Conservation (phyloP, 1,139 yeast species). For the Candida sp. region DNA sequence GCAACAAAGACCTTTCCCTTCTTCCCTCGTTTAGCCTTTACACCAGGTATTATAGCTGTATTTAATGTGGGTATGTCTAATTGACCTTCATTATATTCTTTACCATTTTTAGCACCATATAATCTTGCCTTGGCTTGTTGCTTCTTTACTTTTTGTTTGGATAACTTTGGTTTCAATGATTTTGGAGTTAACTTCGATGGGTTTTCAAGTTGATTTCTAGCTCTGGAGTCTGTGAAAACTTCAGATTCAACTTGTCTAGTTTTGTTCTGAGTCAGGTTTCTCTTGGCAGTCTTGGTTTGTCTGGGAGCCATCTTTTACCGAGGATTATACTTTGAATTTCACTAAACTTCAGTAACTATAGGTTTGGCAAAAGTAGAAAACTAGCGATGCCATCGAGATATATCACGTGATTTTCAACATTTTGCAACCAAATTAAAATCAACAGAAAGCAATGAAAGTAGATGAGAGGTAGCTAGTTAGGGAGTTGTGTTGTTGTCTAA, state of each 20-base stretch:
- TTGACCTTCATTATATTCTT: slow-evolving; percentile 72
- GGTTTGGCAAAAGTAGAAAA: no score
- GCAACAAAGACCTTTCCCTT: slow-evolving; percentile 90
- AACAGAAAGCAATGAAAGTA: no score
- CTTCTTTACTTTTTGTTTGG: slow-evolving; percentile 56
- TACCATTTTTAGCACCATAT: slow-evolving; percentile 67
- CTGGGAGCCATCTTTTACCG: slow-evolving; percentile 51
- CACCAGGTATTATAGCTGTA: slow-evolving; percentile 83
- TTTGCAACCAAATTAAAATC: not conserved
- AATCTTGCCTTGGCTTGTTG: slow-evolving; percentile 62
- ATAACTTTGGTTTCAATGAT: slow-evolving; percentile 48
- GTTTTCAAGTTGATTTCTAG: slow-evolving; percentile 59
- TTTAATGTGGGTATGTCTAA: slow-evolving; percentile 76
- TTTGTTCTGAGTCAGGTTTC: slow-evolving; percentile 49
- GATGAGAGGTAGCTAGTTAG: no score
- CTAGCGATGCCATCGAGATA: not conserved
- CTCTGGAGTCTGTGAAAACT: slow-evolving; percentile 58
- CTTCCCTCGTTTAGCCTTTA: slow-evolving; percentile 72
- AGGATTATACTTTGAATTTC: no score
- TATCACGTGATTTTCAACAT: not conserved
- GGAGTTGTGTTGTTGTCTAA: no score
- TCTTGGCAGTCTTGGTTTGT: slow-evolving; percentile 58
- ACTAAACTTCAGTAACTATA: no score
- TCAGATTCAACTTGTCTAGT: slow-evolving; percentile 63
- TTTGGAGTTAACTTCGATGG: slow-evolving; percentile 67